Conservation (phyloP, 73 alveolate species). For the Paramecium octaurelia region DNA sequence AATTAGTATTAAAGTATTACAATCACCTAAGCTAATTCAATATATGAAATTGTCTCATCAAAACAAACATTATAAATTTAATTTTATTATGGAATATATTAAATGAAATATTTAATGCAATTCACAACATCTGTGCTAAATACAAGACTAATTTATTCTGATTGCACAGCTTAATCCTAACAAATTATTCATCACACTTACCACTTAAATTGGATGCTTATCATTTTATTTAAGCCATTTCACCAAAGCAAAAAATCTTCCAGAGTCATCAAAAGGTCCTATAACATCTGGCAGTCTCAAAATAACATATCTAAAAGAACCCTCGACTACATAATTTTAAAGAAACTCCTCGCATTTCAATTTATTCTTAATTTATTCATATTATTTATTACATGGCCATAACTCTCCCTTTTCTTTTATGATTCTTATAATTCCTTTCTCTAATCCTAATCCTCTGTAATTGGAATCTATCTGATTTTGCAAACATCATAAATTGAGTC, state of each 20-base stretch:
- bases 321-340: not conserved
- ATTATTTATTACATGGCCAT: constrained; percentile 53
- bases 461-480: not conserved
- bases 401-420: constrained; percentile 42
- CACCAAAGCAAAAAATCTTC: constrained; percentile 71
- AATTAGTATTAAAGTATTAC: not conserved
- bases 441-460: constrained; percentile 44
- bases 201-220: constrained; percentile 50
- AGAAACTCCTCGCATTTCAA: constrained; percentile 59
- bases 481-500: constrained; percentile 64
- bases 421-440: not conserved
- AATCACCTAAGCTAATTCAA: constrained; percentile 37
- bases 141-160: constrained; percentile 57
- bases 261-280: constrained; percentile 83
- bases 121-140: constrained; percentile 64
- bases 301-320: constrained; percentile 42
- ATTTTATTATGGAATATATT: constrained; percentile 2
- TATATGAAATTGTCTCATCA: constrained; percentile 61
- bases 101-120: not conserved
- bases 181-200: not conserved
- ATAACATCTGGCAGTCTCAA: constrained; percentile 80
- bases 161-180: constrained; percentile 38
- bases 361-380: not conserved
- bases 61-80: constrained; percentile 64
- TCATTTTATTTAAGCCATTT: constrained; percentile 62